These are phyloP conservation scores for Hemisphaericaspora lyxosophila DNA, from an alignment of 1,139 yeast genomes.

Conservation along the genomic window DNA sequence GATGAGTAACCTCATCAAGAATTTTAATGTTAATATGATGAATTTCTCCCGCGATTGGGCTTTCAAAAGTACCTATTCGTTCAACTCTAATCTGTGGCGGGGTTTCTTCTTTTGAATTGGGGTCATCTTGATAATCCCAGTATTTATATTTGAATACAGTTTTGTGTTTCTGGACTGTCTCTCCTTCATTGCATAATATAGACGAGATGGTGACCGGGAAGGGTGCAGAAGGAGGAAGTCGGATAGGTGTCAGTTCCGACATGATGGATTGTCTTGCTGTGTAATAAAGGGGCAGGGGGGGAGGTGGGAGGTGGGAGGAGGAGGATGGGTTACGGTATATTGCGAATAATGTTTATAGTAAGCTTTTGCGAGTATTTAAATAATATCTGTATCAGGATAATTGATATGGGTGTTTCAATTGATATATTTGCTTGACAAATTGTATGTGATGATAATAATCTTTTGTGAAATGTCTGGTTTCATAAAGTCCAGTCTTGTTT, in stretches of 20 bases:
- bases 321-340: too few relatives aligned
- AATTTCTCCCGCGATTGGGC: conserved; percentile 77
- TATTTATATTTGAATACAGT: conserved; percentile 63
- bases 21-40: conserved; percentile 47
- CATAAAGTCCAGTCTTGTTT: too few relatives aligned
- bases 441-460: too few relatives aligned
- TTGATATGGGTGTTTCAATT: too few relatives aligned
- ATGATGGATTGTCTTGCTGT: conserved; percentile 12
- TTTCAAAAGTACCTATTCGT: conserved; percentile 70
- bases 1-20: conserved; percentile 60
- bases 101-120: conserved; percentile 44
- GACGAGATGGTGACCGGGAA: conserved; percentile 69
- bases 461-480: too few relatives aligned
- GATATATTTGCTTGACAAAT: too few relatives aligned
- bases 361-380: too few relatives aligned
- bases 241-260: conserved; percentile 37
- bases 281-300: neutral
- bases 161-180: conserved; percentile 49
- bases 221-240: conserved; percentile 57
- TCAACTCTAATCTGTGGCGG: conserved; percentile 54
- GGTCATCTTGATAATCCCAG: conserved; percentile 66
- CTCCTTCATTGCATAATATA: conserved; percentile 47
- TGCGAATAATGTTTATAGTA: too few relatives aligned
- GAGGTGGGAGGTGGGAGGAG: neutral
- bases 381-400: too few relatives aligned